Conservation (phyloP, 192 early-diverging fungal species). For the Coemansia sp. region DNA sequence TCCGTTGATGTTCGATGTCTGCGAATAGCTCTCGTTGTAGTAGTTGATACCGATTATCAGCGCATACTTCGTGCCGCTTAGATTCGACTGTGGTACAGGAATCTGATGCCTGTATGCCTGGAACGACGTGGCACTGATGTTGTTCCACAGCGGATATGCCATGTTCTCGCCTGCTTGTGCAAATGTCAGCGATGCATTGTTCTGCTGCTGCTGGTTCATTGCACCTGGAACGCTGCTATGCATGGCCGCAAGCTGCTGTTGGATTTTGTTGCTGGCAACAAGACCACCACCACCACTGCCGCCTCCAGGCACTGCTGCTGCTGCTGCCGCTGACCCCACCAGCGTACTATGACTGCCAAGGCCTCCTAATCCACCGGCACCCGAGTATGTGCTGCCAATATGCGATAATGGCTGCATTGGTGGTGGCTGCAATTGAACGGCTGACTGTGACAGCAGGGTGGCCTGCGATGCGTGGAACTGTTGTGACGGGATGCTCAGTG, state of each 20-base stretch:
- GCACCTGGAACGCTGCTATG: neutral
- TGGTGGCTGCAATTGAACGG: neutral
- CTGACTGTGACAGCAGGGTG: constrained; percentile 1
- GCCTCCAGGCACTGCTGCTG: constrained; percentile 11
- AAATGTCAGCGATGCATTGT: constrained; percentile 9
- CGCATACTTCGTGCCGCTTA: constrained; percentile 50
- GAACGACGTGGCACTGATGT: constrained; percentile 31
- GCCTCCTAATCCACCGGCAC: too few species aligned
- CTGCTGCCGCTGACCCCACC: too few species aligned
- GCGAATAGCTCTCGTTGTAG: constrained; percentile 51
- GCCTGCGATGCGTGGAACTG: constrained; percentile 19
- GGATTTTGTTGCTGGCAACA: neutral
- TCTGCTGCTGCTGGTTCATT: neutral
- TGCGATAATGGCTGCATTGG: neutral
- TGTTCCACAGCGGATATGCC: constrained; percentile 28
- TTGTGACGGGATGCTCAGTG: constrained; percentile 3
- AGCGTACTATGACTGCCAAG: too few species aligned
- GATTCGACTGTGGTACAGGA: constrained; percentile 31
- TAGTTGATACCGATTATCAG: constrained; percentile 64
- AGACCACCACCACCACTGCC: neutral
- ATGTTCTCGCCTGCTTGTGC: constrained; percentile 11
- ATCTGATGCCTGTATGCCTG: constrained; percentile 41
- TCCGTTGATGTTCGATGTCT: constrained; percentile 58
- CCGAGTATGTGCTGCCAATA: constrained; percentile 2
- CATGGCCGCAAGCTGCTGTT: neutral